Percentiles rank a stretch among this genome's conserved stretches.
These are phyloP conservation scores for Cymbopogon citratus DNA, from an alignment of 176 grass and related monocot species.

Conservation along the genomic window DNA sequence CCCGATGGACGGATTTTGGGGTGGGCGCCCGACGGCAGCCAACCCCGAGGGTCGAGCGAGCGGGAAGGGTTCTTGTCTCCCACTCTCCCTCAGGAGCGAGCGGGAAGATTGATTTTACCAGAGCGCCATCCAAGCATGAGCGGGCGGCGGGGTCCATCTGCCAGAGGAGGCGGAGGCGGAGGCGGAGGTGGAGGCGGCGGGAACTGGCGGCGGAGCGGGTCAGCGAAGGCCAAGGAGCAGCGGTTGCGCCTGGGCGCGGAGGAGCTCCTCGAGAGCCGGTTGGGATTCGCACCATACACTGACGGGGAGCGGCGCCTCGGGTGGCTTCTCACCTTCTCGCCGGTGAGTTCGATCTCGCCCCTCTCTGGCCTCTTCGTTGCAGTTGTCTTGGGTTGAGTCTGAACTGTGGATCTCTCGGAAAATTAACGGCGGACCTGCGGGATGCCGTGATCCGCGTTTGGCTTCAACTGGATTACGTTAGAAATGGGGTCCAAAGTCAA, in stretches of 20 bases:
- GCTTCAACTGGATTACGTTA: conserved; percentile 5
- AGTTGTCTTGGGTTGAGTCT: background rate
- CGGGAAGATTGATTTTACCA: too few species aligned
- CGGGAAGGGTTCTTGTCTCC: too few species aligned
- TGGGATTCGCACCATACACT: conserved; percentile 76
- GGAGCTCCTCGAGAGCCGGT: conserved; percentile 78
- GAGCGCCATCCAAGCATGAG: too few species aligned
- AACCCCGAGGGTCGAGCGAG: too few species aligned
- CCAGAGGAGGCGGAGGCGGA: conserved; percentile 12
- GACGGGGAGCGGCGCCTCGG: conserved; percentile 72
- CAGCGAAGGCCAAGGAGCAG: conserved; percentile 46
- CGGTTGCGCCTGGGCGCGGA: conserved; percentile 69
- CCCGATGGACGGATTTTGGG: too few species aligned
- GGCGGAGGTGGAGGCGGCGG: conserved; percentile 4
- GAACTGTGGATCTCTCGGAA: too few species aligned
- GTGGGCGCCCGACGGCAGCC: too few species aligned
- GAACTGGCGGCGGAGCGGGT: conserved; percentile 28
- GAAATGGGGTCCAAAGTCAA: background rate
- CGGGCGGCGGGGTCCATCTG: conserved; percentile 19
- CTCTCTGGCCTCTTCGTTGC: background rate
- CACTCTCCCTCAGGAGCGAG: too few species aligned
- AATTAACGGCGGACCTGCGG: conserved; percentile 1
- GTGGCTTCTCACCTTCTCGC: conserved; percentile 84
- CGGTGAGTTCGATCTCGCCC: conserved; percentile 43
- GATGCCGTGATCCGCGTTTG: background rate